Percentiles rank a stretch among this genome's conserved stretches.
phyloP scores from a whole-genome alignment of 2,329 filamentous ascomycete genomes.

The Alternaria infectoria region DNA sequence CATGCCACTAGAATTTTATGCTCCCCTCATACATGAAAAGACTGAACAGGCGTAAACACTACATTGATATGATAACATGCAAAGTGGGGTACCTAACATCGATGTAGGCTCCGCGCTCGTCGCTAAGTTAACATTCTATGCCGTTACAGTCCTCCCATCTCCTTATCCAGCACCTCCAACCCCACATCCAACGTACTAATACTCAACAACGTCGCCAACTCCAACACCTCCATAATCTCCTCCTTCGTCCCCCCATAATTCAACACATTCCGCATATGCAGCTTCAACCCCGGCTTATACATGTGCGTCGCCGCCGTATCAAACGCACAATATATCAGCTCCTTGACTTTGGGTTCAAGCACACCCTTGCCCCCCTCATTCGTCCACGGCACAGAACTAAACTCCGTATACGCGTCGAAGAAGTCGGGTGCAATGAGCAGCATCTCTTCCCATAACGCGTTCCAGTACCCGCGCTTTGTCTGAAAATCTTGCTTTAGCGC shows the following conservation, averaged over 20 bases:
- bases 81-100: background rate
- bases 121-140: background rate
- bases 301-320: conserved; percentile 57
- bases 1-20: background rate
- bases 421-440: conserved; percentile 55
- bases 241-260: conserved; percentile 54
- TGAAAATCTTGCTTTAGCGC: conserved; percentile 53
- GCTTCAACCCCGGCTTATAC: conserved; percentile 55
- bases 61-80: background rate
- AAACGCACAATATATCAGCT: conserved; percentile 58
- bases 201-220: conserved; percentile 50
- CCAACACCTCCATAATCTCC: conserved; percentile 58
- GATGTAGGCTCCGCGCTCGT: background rate
- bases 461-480: conserved; percentile 56
- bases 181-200: conserved; percentile 40
- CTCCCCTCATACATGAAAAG: background rate
- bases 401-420: conserved; percentile 57
- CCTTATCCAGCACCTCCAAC: conserved; percentile 31
- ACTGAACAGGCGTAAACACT: background rate
- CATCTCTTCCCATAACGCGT: conserved; percentile 55
- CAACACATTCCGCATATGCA: conserved; percentile 58
- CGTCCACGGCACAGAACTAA: conserved; percentile 53
- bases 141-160: conserved; percentile 6
- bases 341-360: conserved; percentile 56
- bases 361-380: conserved; percentile 39